Evolutionary conservation across 2,329 filamentous ascomycete species (phyloP).

Genomic region (Xylaria sp.): DNA sequence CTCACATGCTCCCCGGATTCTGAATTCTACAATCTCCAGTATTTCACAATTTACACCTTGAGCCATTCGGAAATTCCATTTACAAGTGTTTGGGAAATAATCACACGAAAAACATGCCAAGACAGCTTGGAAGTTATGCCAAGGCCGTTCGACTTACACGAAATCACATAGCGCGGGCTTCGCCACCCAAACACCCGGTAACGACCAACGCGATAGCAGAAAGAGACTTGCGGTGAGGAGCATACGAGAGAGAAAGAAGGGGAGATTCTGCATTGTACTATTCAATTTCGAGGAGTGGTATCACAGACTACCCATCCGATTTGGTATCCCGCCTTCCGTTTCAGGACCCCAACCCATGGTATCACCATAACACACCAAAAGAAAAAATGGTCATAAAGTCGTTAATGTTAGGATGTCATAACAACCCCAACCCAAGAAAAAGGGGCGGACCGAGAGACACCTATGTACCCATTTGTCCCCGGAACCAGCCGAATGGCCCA

Average conservation of each 20-base stretch:
- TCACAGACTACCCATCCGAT: constrained; percentile 18
- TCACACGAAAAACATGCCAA: neutral
- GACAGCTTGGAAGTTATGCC: neutral
- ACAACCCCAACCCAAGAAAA: constrained; percentile 1
- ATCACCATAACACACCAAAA: constrained; percentile 20
- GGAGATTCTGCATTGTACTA: constrained; percentile 15
- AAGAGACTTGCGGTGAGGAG: constrained; percentile 9
- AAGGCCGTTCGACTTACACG: constrained; percentile 28
- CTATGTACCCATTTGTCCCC: constrained; percentile 1
- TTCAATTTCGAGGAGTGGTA: constrained; percentile 25
- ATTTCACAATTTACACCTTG: neutral
- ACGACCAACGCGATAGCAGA: neutral
- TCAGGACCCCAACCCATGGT: constrained; percentile 6
- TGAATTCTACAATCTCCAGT: neutral
- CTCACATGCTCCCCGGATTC: neutral
- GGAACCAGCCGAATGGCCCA: constrained; percentile 4
- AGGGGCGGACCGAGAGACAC: neutral
- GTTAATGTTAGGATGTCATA: constrained; percentile 6
- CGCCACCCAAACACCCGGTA: constrained; percentile 28
- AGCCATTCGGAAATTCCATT: neutral
- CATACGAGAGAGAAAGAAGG: constrained; percentile 6
- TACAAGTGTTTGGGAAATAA: neutral
- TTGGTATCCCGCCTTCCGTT: neutral
- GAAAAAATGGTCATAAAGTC: constrained; percentile 26
- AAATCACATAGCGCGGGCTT: constrained; percentile 22